These are phyloP conservation scores for Lantana camara DNA, from an alignment of 257 asterid genomes.

Conservation along the genomic window DNA sequence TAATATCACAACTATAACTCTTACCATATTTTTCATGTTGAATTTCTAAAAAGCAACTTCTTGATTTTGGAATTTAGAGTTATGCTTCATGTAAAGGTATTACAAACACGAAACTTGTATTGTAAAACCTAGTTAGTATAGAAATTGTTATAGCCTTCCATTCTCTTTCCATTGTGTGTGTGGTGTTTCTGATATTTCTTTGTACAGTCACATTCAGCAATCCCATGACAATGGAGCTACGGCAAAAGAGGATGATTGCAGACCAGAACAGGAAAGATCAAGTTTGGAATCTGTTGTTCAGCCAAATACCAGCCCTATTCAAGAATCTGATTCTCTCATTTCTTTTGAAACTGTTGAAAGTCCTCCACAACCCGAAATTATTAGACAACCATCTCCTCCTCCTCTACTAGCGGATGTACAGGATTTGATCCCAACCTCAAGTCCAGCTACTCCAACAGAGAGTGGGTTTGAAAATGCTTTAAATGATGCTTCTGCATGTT, in stretches of 20 bases:
- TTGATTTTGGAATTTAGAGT: constrained; percentile 9
- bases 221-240: constrained; percentile 48
- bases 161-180: constrained; percentile 16
- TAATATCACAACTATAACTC: constrained; percentile 18
- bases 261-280: constrained; percentile 48
- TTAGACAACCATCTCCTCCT: constrained; percentile 84
- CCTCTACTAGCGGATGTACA: constrained; percentile 85
- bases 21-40: constrained; percentile 15
- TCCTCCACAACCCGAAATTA: constrained; percentile 49
- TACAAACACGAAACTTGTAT: constrained; percentile 11
- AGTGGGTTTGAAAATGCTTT: constrained; percentile 44
- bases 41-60: constrained; percentile 1
- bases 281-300: constrained; percentile 45
- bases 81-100: constrained; percentile 1
- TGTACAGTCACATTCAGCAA: constrained; percentile 48
- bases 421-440: constrained; percentile 62
- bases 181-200: constrained; percentile 34
- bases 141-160: constrained; percentile 14
- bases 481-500: constrained; percentile 51
- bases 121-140: constrained; percentile 9
- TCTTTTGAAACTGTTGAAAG: constrained; percentile 70
- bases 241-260: constrained; percentile 41
- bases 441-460: constrained; percentile 45
- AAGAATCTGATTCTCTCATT: constrained; percentile 72
- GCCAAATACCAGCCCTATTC: constrained; percentile 44